These are phyloP conservation scores for Candolleomyces eurysporus DNA, from an alignment of 768 basidiomycete species.

Conservation along the genomic window DNA sequence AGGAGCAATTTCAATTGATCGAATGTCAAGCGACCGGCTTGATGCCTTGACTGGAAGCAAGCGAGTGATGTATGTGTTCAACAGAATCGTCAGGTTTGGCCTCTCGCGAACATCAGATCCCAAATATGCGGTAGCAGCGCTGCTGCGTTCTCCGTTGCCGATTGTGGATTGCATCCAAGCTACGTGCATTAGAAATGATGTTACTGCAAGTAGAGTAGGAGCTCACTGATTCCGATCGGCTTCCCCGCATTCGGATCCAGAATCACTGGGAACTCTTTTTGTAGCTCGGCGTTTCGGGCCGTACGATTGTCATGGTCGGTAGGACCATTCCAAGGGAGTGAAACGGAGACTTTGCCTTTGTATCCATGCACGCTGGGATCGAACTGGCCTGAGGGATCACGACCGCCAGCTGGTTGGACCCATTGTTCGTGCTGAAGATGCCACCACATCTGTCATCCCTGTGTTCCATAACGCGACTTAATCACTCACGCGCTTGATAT, in stretches of 20 bases:
- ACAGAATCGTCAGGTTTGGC: constrained; percentile 8
- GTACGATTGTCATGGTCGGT: constrained; percentile 27
- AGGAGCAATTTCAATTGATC: constrained; percentile 13
- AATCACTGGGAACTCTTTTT: constrained; percentile 10
- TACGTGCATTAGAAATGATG: background rate
- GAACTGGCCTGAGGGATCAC: constrained; percentile 14
- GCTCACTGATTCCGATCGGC: constrained; percentile 12
- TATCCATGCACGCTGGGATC: constrained; percentile 19
- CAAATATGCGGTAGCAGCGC: constrained; percentile 14
- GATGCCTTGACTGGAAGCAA: constrained; percentile 1
- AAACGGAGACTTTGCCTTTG: constrained; percentile 26
- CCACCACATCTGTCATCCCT: background rate
- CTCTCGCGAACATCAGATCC: background rate
- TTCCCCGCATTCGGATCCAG: constrained; percentile 12
- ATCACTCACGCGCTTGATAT: constrained; percentile 15
- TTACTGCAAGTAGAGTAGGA: background rate
- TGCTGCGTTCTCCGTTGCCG: constrained; percentile 14
- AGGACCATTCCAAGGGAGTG: constrained; percentile 7
- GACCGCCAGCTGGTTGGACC: constrained; percentile 15
- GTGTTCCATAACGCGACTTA: background rate
- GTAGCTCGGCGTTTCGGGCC: constrained; percentile 25
- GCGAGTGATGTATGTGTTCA: constrained; percentile 13
- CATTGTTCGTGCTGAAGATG: constrained; percentile 19
- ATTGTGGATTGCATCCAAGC: constrained; percentile 13
- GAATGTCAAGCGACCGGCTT: constrained; percentile 5